Base-by-base conservation (phyloP, 2,329 filamentous ascomycete species). In the Exophiala bonariae region DNA sequence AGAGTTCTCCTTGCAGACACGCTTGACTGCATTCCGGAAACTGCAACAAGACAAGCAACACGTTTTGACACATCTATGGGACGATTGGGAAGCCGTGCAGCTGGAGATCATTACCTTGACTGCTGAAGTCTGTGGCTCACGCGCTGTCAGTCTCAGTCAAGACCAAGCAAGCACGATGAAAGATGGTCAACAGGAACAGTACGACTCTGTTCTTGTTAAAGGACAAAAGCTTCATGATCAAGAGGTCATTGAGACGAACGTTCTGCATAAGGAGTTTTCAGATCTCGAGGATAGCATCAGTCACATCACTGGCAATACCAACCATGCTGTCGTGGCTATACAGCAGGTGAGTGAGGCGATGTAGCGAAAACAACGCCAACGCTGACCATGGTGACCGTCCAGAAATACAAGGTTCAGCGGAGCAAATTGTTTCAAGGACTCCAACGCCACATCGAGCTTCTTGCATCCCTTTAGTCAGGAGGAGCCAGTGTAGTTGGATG, bases 1-100 rank as follows among this genome's bases (percentile, higher is more conserved):
- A 47, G 23, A 26, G 42, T 50, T 23, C 14, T 49, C 22, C 41
- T 51, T 19, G 28, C 26, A 19, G 45, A 41, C 23, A 17, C 48
- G 39, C 20, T 34, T 54, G 23, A 14, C 19, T 4, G 23, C 34
- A 20, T 54, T 54, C 37, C 48, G 42, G 9, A 40, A 45, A 18
- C 18, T 52, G 20, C 19, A 42, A 26, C 17, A 48, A 44, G 43
- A 54, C n/a, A 54, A 51, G 38, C 48, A 51, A 22, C 32, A 33
- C 6, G 38, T 43, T 11, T 22, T 56, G n/a, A 37, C 39, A 31
- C 38, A 35, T 16, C 39, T 56, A 5, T 56, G 54, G 53, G 45
- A 47, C 8, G 55, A 54, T 22, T 56, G 55, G 55, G 50, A 56
- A 43, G 43, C 44, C 11, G 41, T 50, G 13, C 53, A 58, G 20